phyloP scores from a whole-genome alignment of 1,284 basidiomycete genomes.

The Cutaneotrichosporon sp. region DNA sequence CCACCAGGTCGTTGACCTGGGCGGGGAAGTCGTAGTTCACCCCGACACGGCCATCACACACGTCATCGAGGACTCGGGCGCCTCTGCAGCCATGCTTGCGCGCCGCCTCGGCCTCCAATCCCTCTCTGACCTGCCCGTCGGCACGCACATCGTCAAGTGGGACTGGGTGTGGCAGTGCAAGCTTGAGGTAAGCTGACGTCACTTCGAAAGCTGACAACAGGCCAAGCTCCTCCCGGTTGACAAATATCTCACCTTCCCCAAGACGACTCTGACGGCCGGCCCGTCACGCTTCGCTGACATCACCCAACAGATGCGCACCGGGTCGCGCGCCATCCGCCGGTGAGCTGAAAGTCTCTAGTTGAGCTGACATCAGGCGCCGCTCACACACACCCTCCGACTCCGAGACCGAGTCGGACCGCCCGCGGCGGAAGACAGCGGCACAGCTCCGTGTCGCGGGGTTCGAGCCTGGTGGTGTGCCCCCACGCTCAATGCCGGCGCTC shows the following conservation, averaged over 20 bases:
- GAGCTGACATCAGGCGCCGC: slow-evolving; percentile 27
- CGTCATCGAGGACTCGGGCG: slow-evolving; percentile 40
- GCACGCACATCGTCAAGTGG: slow-evolving; percentile 45
- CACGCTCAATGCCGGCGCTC: neutral
- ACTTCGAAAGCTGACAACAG: slow-evolving; percentile 11
- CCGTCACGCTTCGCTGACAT: slow-evolving; percentile 31
- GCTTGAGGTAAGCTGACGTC: slow-evolving; percentile 28
- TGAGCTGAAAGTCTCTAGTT: slow-evolving; percentile 9
- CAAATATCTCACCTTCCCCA: slow-evolving; percentile 37
- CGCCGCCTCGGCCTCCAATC: slow-evolving; percentile 35
- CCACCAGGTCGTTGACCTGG: slow-evolving; percentile 36
- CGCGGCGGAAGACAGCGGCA: neutral
- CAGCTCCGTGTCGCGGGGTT: neutral
- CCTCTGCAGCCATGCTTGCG: slow-evolving; percentile 22
- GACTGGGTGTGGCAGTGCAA: slow-evolving; percentile 42
- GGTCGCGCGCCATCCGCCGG: slow-evolving; percentile 27
- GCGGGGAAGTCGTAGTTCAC: slow-evolving; percentile 37
- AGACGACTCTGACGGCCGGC: slow-evolving; percentile 20
- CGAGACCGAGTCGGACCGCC: slow-evolving; percentile 38
- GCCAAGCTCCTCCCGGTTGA: slow-evolving; percentile 29
- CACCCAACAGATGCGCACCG: slow-evolving; percentile 26
- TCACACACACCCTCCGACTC: slow-evolving; percentile 28
- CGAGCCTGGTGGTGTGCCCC: neutral
- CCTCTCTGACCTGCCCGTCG: slow-evolving; percentile 40
- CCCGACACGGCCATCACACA: slow-evolving; percentile 48